Percentiles rank a stretch among this genome's conserved stretches.
phyloP scores from a whole-genome alignment of 2,329 filamentous ascomycete genomes.

The Clarireedia sp. region DNA sequence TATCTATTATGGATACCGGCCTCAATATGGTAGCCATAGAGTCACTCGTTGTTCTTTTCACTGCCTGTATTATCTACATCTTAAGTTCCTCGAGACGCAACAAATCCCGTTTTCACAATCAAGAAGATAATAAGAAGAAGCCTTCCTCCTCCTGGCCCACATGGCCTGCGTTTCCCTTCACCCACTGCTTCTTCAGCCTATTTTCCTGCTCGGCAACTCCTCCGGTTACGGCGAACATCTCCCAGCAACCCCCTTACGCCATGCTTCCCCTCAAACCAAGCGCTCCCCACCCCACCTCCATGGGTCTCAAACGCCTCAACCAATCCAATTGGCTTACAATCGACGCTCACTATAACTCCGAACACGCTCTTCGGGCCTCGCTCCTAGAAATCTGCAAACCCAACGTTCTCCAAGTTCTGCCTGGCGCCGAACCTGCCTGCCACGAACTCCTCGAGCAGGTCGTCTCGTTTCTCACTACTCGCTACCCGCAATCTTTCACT shows the following conservation, averaged over 20 bases:
- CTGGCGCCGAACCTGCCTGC: slow-evolving; percentile 37
- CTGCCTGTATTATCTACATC: slow-evolving; percentile 2
- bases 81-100: not conserved
- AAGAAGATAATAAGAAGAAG: not conserved
- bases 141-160: not conserved
- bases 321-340: slow-evolving; percentile 40
- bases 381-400: slow-evolving; percentile 33
- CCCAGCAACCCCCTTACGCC: not conserved
- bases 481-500: slow-evolving; percentile 37
- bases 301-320: slow-evolving; percentile 40
- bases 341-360: slow-evolving; percentile 37
- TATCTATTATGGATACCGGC: not conserved
- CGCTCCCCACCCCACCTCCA: slow-evolving; percentile 32
- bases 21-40: slow-evolving; percentile 3
- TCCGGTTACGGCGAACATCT: not conserved
- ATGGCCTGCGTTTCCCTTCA: not conserved
- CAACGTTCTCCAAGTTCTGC: slow-evolving; percentile 38
- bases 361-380: slow-evolving; percentile 34
- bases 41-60: not conserved
- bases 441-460: slow-evolving; percentile 40
- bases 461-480: slow-evolving; percentile 35
- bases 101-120: not conserved
- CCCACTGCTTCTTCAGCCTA: not conserved
- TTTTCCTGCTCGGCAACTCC: not conserved
- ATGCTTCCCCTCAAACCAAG: slow-evolving; percentile 1